Conservation (phyloP, 306 rosid species). For the Fragaria ananassa region DNA sequence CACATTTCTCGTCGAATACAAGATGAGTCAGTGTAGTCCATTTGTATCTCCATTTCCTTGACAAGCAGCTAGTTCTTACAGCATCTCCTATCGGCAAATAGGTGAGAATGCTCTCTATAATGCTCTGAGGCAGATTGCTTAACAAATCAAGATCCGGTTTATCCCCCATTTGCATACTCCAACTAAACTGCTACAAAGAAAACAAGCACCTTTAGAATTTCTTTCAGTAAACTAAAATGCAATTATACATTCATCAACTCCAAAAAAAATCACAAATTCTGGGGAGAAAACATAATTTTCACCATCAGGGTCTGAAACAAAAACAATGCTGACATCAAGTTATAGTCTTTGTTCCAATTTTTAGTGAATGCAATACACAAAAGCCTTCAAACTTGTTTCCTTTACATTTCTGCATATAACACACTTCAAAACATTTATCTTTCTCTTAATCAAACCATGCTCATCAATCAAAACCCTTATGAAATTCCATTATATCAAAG, state of each 20-base stretch:
- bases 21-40: conserved; percentile 71
- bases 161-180: conserved; percentile 47
- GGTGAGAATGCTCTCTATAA: conserved; percentile 64
- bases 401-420: neutral
- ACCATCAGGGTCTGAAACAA: neutral
- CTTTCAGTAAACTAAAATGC: neutral
- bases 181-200: conserved; percentile 12
- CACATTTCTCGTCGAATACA: conserved; percentile 68
- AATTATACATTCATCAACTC: neutral
- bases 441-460: neutral
- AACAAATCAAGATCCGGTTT: conserved; percentile 45
- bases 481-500: neutral
- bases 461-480: neutral
- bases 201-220: conserved; percentile 14
- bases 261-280: neutral
- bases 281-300: neutral
- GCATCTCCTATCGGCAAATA: conserved; percentile 75
- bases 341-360: neutral
- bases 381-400: neutral
- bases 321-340: neutral
- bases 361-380: neutral
- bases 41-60: conserved; percentile 80
- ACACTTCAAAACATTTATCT: neutral
- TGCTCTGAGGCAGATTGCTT: conserved; percentile 85
- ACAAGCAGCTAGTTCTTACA: conserved; percentile 69